Conservation (phyloP, 192 early-diverging fungal species). For the Coemansia nantahalensis region DNA sequence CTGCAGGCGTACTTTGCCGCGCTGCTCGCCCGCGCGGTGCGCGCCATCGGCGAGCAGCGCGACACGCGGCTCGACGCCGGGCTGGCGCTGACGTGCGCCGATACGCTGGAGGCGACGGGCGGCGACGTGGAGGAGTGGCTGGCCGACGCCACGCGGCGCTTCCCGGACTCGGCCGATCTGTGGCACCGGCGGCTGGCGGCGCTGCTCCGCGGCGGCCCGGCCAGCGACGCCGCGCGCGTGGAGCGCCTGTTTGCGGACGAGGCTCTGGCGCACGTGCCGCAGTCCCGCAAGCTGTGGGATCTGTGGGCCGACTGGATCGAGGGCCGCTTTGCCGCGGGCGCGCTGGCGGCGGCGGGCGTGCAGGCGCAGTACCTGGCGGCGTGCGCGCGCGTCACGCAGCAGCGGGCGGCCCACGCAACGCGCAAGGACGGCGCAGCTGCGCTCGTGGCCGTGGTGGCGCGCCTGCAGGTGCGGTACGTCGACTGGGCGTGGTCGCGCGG, state of each 20-base stretch:
- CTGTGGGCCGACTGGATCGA: constrained; percentile 48
- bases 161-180: constrained; percentile 23
- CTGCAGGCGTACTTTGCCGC: too few species aligned
- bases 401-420: constrained; percentile 32
- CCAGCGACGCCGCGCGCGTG: constrained; percentile 21
- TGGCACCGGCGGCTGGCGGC: constrained; percentile 24
- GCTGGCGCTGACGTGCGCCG: too few species aligned
- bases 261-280: constrained; percentile 28
- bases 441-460: constrained; percentile 51
- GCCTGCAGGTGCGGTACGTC: constrained; percentile 57
- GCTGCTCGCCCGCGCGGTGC: too few species aligned
- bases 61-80: too few species aligned
- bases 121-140: constrained; percentile 36
- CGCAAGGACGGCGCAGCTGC: constrained; percentile 44
- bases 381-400: constrained; percentile 51
- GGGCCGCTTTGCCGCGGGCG: constrained; percentile 1
- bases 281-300: constrained; percentile 44
- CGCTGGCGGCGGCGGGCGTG: constrained; percentile 35
- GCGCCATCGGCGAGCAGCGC: too few species aligned
- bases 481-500: constrained; percentile 55
- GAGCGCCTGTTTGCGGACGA: constrained; percentile 48
- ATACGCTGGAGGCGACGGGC: too few species aligned
- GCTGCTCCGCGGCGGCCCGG: not conserved
- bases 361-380: constrained; percentile 49
- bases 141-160: constrained; percentile 18